Conservation (phyloP, 2,329 filamentous ascomycete genomes). For the Elsinoe perseae region DNA sequence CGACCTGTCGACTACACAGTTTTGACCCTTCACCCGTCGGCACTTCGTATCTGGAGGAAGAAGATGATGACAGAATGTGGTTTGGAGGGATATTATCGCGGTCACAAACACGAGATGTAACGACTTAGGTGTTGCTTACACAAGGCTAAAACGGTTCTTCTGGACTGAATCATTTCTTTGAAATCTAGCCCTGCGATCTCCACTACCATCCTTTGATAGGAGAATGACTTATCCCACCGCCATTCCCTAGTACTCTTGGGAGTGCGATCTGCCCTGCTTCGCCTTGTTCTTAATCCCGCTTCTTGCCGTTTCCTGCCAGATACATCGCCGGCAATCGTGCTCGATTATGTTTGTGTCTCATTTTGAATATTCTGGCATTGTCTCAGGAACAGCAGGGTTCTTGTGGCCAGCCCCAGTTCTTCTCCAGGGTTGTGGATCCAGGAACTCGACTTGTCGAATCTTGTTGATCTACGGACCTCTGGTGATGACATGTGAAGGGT, state of each 20-base stretch:
- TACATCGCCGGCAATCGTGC: not conserved
- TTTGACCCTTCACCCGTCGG: not conserved
- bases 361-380: not conserved
- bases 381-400: not conserved
- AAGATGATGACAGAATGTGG: not conserved
- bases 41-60: not conserved
- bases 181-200: not conserved
- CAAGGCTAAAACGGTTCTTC: slow-evolving; percentile 4
- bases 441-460: slow-evolving; percentile 3
- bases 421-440: not conserved
- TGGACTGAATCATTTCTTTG: slow-evolving; percentile 1
- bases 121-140: not conserved
- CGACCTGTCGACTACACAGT: too few species aligned
- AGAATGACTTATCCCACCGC: not conserved
- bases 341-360: not conserved
- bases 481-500: slow-evolving; percentile 10
- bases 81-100: not conserved
- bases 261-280: slow-evolving; percentile 1
- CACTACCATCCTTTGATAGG: not conserved
- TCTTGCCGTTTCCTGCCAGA: not conserved
- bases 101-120: not conserved
- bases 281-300: not conserved
- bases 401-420: not conserved
- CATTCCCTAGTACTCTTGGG: not conserved
- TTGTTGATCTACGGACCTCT: slow-evolving; percentile 1